Percentiles rank a stretch among this genome's conserved stretches.
Evolutionary conservation across 176 grass and related monocot species (phyloP).

Genomic region (Tillandsia leiboldiana): DNA sequence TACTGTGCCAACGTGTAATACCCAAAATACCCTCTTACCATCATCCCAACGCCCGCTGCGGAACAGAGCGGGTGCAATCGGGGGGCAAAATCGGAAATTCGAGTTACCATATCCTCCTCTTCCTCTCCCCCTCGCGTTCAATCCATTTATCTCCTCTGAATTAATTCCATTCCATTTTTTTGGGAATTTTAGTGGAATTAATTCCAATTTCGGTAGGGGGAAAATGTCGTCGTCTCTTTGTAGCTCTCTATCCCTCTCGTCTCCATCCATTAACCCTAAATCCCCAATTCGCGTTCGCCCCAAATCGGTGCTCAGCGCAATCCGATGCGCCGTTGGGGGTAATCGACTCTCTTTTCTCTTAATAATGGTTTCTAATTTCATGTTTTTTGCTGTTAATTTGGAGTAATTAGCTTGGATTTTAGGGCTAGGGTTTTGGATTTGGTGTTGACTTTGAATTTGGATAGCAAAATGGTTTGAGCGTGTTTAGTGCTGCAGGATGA

Average conservation of each 20-base stretch:
- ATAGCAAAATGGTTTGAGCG: background rate
- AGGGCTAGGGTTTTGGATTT: background rate
- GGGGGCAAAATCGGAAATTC: background rate
- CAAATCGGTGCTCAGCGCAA: conserved; percentile 21
- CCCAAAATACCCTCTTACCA: background rate
- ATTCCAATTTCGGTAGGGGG: background rate
- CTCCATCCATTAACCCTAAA: conserved; percentile 32
- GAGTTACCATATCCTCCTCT: background rate
- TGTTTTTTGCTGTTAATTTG: background rate
- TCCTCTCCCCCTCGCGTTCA: background rate
- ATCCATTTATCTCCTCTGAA: background rate
- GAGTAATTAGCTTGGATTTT: background rate
- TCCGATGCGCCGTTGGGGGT: conserved; percentile 83
- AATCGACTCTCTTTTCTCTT: background rate
- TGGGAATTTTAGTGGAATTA: too few relatives aligned
- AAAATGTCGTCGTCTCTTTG: conserved; percentile 53
- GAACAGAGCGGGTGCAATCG: background rate
- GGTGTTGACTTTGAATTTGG: background rate
- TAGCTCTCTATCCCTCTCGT: conserved; percentile 51
- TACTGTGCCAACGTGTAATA: background rate
- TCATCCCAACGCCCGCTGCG: background rate
- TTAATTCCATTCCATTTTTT: too few relatives aligned
- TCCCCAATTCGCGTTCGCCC: conserved; percentile 11
- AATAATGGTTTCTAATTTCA: background rate
- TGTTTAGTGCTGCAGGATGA: background rate